phyloP scores from a whole-genome alignment of 345 rosid species.

The Melaleuca quinquenervia region DNA sequence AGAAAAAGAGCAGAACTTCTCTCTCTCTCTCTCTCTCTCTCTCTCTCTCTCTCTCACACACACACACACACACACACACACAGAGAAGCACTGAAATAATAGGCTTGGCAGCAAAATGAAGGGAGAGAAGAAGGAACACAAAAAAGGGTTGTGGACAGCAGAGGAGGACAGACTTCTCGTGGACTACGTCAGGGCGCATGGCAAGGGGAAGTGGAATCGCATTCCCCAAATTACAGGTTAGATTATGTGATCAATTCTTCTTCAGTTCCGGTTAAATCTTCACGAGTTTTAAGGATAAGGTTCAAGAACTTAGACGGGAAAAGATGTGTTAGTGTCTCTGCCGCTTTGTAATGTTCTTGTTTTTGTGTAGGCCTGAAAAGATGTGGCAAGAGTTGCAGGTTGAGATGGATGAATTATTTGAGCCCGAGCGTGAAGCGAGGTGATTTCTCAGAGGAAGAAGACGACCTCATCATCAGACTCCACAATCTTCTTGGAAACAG shows the following conservation, averaged over 20 bases:
- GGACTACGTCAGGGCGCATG: conserved; percentile 5
- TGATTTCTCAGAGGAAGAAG: not conserved
- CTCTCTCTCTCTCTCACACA: not conserved
- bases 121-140: not conserved
- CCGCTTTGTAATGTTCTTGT: not conserved
- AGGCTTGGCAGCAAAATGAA: not conserved
- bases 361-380: not conserved
- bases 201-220: conserved; percentile 9
- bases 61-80: no score
- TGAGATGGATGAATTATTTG: not conserved
- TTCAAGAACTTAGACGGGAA: not conserved
- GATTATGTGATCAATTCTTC: not conserved
- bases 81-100: not conserved
- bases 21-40: not conserved
- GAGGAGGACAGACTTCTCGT: conserved; percentile 7
- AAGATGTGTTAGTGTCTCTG: not conserved
- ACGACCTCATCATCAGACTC: conserved; percentile 1
- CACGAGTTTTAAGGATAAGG: not conserved
- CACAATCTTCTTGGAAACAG: conserved; percentile 2
- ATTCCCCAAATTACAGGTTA: conserved; percentile 2
- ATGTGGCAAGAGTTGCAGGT: not conserved
- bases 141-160: conserved; percentile 7
- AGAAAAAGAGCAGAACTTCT: no score
- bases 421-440: not conserved
- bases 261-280: not conserved